Base-by-base conservation (phyloP, 192 early-diverging fungal genomes). In the Coemansia sp. region DNA sequence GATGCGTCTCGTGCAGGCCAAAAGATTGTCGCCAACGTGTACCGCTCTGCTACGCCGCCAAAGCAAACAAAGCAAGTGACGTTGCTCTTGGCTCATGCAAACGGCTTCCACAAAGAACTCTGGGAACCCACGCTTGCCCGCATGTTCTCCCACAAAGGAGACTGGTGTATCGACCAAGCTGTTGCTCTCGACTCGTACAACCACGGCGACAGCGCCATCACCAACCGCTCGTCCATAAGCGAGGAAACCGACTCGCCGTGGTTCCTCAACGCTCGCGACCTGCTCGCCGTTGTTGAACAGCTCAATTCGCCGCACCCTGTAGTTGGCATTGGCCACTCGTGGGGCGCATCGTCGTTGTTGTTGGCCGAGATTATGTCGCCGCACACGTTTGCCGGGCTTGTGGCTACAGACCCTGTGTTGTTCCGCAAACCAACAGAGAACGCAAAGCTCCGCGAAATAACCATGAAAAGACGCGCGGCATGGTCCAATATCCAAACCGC, bases 81-180 rank as follows among this genome's bases (percentile, higher is more conserved):
- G 11, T 54, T 83, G 25, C 25, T 83, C 1, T 38, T 83, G 2
- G 47, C 63, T 4, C 82, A 83, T 36, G 82, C 76, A 36, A 75
- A 68, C n/a, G 79, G 79, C 7, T 82, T 82, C 53, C 79, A 82
- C 66, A 82, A 82, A 59, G 79, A 76, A 48, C 74, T 82, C 2
- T 82, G 79, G 79, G 79, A 81, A 53, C 78, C 78, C 7, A 60
- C 63, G 1, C 55, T 81, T 0, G 31, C 69, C 40, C 60, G 62
- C 14, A 57, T 81, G 3, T 75, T 81, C 31, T 44, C 40, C 2
- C 44, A 64, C 20, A 55, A 15, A 14, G 19, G n/a, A 6, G 20
- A 4, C 4, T 83, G 76, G 72, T 11, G 12, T 7, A 68, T 83
- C 9, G 70, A 59, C 11, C 51, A 55, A n/a, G 69, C 76, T 0